Conservation (phyloP, 2,329 filamentous ascomycete species). For the Pseudopithomyces chartarum region DNA sequence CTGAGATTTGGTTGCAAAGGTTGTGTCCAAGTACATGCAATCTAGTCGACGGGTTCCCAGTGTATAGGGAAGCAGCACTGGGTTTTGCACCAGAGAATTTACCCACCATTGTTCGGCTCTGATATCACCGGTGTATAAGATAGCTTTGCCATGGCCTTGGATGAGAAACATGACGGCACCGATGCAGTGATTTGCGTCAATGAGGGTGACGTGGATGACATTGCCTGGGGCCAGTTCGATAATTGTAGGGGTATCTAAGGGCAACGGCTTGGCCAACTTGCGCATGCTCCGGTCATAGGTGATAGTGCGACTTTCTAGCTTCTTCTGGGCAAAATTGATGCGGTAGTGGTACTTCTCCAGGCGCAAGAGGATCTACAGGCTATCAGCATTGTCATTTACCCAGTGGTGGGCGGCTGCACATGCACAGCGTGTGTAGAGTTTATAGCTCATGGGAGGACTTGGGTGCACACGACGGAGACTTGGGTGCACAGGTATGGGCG, state of each 20-base stretch:
- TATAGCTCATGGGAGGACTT: too few species aligned
- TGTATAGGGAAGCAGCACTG: slow-evolving; percentile 75
- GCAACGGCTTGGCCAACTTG: slow-evolving; percentile 76
- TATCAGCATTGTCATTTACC: not conserved
- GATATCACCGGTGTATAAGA: slow-evolving; percentile 89
- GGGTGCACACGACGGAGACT: too few species aligned
- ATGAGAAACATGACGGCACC: slow-evolving; percentile 94
- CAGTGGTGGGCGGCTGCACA: not conserved
- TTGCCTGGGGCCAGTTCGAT: slow-evolving; percentile 74
- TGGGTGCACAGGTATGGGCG: not conserved
- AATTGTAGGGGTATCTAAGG: slow-evolving; percentile 76
- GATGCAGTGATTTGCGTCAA: slow-evolving; percentile 91
- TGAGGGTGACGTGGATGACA: slow-evolving; percentile 77
- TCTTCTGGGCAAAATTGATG: slow-evolving; percentile 78
- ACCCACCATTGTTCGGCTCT: slow-evolving; percentile 88
- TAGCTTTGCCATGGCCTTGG: slow-evolving; percentile 71
- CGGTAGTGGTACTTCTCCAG: slow-evolving; percentile 80
- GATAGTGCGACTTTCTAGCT: slow-evolving; percentile 74
- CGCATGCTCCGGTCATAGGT: slow-evolving; percentile 75
- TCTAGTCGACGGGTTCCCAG: slow-evolving; percentile 60
- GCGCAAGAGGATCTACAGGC: slow-evolving; percentile 68
- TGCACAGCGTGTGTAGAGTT: not conserved
- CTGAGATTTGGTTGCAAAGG: slow-evolving; percentile 64
- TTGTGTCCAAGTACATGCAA: slow-evolving; percentile 88
- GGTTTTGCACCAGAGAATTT: slow-evolving; percentile 71